A percentile compares a stretch with the other conserved stretches of the same genome.
Conservation (phyloP, 2,329 filamentous ascomycete species). For the Exophiala aquamarina region DNA sequence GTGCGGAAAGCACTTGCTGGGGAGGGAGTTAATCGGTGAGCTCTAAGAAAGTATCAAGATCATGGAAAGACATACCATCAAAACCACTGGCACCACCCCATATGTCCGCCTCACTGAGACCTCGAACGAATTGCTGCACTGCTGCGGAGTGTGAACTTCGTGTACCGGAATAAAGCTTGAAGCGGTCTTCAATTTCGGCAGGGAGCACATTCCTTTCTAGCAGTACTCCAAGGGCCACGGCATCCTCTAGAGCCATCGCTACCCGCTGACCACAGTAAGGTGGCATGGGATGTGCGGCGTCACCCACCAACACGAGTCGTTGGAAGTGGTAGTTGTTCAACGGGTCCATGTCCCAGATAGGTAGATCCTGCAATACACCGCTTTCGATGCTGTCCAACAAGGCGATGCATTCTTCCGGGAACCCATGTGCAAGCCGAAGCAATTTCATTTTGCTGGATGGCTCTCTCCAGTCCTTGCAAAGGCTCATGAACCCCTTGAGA, state of each 20-base stretch:
- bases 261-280: conserved; percentile 22
- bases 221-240: conserved; percentile 56
- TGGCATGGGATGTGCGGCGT: conserved; percentile 25
- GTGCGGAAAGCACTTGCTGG: conserved; percentile 51
- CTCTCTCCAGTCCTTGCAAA: conserved; percentile 18
- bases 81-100: conserved; percentile 5
- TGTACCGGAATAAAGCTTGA: conserved; percentile 60
- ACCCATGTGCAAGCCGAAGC: conserved; percentile 7
- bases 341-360: conserved; percentile 61
- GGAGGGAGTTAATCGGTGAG: conserved; percentile 27
- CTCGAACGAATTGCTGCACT: conserved; percentile 59
- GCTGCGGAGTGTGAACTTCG: conserved; percentile 57
- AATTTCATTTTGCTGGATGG: conserved; percentile 14
- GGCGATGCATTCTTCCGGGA: conserved; percentile 13
- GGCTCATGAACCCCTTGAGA: conserved; percentile 6
- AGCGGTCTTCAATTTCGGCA: conserved; percentile 53
- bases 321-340: conserved; percentile 56
- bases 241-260: conserved; percentile 24
- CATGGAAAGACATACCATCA: conserved; percentile 5
- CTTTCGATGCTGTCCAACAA: conserved; percentile 6
- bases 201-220: conserved; percentile 48
- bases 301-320: conserved; percentile 49
- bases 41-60: neutral
- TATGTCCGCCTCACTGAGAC: conserved; percentile 7
- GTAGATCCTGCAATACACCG: conserved; percentile 32